These are phyloP conservation scores for Lactifluus echinatus DNA, from an alignment of 768 basidiomycete genomes.

Conservation along the genomic window DNA sequence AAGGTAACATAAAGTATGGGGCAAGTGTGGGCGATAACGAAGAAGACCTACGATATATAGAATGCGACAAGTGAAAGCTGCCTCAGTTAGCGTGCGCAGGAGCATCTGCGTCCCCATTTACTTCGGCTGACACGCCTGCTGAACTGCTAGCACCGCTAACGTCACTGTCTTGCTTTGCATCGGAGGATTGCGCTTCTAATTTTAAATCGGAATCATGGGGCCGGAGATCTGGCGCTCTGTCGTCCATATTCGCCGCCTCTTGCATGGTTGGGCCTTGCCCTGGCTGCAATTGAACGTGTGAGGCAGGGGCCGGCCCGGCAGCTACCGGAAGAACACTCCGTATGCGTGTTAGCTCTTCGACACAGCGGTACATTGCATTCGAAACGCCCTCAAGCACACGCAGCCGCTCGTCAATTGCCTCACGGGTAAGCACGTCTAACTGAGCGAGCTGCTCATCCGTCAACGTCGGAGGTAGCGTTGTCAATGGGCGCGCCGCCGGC, in stretches of 20 bases:
- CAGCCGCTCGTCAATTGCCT: constrained; percentile 80
- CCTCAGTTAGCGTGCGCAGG: neutral
- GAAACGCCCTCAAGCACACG: constrained; percentile 74
- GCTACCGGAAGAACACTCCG: constrained; percentile 48
- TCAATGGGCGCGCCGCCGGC: constrained; percentile 20
- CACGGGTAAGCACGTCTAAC: constrained; percentile 61
- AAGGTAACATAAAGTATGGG: neutral
- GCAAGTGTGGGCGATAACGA: neutral
- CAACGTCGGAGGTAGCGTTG: constrained; percentile 36
- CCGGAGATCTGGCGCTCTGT: constrained; percentile 5
- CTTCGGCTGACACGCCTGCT: neutral
- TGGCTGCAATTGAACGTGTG: constrained; percentile 9
- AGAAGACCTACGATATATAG: constrained; percentile 5
- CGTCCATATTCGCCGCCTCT: neutral
- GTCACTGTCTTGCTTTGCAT: constrained; percentile 11
- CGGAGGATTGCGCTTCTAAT: constrained; percentile 1
- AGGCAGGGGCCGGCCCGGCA: constrained; percentile 1
- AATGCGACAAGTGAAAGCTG: neutral
- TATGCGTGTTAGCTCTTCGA: constrained; percentile 71
- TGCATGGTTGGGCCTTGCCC: constrained; percentile 1
- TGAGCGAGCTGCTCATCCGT: constrained; percentile 55
- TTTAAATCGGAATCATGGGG: constrained; percentile 6
- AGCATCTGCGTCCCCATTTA: neutral
- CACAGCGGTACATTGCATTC: constrained; percentile 57
- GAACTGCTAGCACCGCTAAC: constrained; percentile 10